Evolutionary conservation across 495 filamentous ascomycete species (phyloP).

Genomic region (Trichoderma virens): DNA sequence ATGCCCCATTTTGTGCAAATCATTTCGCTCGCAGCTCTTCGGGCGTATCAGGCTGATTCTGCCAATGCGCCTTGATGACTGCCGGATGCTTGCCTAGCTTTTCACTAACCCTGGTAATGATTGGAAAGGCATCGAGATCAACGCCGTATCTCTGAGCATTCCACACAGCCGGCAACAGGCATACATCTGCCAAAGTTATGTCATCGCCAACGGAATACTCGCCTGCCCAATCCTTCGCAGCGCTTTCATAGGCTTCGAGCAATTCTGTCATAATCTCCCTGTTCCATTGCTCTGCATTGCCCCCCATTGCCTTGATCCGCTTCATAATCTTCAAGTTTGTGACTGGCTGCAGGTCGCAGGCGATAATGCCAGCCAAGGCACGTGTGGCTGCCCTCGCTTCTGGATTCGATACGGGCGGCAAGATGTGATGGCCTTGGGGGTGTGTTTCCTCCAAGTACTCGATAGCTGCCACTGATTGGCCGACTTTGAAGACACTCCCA

Average conservation of each 20-base stretch:
- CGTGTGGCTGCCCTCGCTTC: conserved; percentile 51
- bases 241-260: conserved; percentile 40
- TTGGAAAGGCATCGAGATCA: conserved; percentile 33
- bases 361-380: conserved; percentile 29
- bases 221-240: conserved; percentile 26
- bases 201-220: conserved; percentile 43
- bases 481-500: conserved; percentile 27
- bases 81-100: conserved; percentile 7
- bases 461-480: conserved; percentile 45
- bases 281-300: conserved; percentile 8
- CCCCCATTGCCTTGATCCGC: not conserved
- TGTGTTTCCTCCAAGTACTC: conserved; percentile 47
- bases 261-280: conserved; percentile 18
- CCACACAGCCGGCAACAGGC: conserved; percentile 43
- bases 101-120: conserved; percentile 30
- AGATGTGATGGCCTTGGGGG: conserved; percentile 23
- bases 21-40: conserved; percentile 4
- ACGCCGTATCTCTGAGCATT: conserved; percentile 42
- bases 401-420: conserved; percentile 27
- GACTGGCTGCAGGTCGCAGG: conserved; percentile 18
- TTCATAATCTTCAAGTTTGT: conserved; percentile 10
- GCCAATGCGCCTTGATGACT: not conserved
- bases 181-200: conserved; percentile 46
- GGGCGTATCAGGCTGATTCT: conserved; percentile 5
- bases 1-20: too few relatives aligned